Percentiles rank a stretch among this genome's conserved stretches.
Evolutionary conservation across 2,329 filamentous ascomycete species (phyloP).

Genomic region (Colletotrichum nymphaeae): DNA sequence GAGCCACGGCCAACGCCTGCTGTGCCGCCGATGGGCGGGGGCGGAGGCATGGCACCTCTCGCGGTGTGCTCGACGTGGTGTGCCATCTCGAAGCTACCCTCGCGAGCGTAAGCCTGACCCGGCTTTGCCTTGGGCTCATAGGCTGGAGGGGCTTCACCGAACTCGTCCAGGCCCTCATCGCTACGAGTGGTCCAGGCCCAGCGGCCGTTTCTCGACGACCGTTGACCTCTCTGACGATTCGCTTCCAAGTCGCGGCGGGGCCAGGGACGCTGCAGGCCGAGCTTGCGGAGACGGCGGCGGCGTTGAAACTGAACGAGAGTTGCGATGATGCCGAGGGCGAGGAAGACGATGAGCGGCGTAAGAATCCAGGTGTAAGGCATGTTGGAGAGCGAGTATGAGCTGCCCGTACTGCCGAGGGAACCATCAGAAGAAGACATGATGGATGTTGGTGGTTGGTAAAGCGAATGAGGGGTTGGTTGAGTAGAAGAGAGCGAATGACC

Average conservation of each 20-base stretch:
- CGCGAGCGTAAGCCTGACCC: slow-evolving; percentile 24
- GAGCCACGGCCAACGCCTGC: slow-evolving; percentile 16
- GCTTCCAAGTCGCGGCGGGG: slow-evolving; percentile 39
- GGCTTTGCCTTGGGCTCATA: slow-evolving; percentile 55
- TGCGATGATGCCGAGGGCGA: slow-evolving; percentile 51
- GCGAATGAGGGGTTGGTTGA: neutral
- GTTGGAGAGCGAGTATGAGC: slow-evolving; percentile 46
- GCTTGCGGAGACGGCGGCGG: slow-evolving; percentile 43
- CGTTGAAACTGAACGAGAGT: slow-evolving; percentile 58
- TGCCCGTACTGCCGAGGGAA: slow-evolving; percentile 2
- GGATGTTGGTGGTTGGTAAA: neutral
- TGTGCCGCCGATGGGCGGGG: slow-evolving; percentile 4
- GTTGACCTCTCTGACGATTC: slow-evolving; percentile 26
- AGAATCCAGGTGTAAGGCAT: slow-evolving; percentile 69
- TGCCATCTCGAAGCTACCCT: slow-evolving; percentile 32
- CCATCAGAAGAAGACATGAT: slow-evolving; percentile 27
- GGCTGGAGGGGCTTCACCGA: slow-evolving; percentile 73
- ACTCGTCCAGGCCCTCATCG: slow-evolving; percentile 71
- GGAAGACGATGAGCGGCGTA: slow-evolving; percentile 58
- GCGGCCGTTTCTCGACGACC: slow-evolving; percentile 27
- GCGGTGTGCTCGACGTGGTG: slow-evolving; percentile 22
- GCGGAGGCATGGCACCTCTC: slow-evolving; percentile 7
- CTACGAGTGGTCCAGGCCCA: slow-evolving; percentile 40
- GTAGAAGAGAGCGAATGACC: neutral
- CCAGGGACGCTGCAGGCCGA: slow-evolving; percentile 28